Conservation (phyloP, 2,329 filamentous ascomycete genomes). For the Fusarium sacchari region DNA sequence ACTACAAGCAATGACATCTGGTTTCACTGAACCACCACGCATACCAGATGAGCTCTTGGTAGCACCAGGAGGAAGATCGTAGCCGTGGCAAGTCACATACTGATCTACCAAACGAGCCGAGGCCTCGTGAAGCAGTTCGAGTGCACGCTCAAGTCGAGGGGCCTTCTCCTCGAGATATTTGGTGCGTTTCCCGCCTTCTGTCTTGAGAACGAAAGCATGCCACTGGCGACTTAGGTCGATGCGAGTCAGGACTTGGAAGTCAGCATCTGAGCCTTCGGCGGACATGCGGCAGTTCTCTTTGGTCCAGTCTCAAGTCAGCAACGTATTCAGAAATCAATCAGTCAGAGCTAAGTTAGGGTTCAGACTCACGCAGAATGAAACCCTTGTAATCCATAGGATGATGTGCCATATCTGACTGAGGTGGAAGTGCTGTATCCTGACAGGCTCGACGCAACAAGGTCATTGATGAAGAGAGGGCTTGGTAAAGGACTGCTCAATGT, state of each 20-base stretch:
- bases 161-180: conserved; percentile 48
- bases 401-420: conserved; percentile 24
- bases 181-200: conserved; percentile 39
- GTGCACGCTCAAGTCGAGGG: conserved; percentile 44
- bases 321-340: background rate
- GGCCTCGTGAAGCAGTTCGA: conserved; percentile 51
- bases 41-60: conserved; percentile 12
- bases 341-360: background rate
- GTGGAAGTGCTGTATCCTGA: background rate
- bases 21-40: conserved; percentile 16
- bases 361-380: conserved; percentile 20
- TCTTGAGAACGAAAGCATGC: conserved; percentile 42
- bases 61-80: conserved; percentile 35
- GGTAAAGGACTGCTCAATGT: background rate
- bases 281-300: conserved; percentile 45
- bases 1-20: conserved; percentile 35
- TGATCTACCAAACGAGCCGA: conserved; percentile 52
- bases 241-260: conserved; percentile 40
- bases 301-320: background rate
- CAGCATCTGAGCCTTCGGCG: conserved; percentile 32
- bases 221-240: conserved; percentile 39
- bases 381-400: conserved; percentile 18
- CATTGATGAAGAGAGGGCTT: conserved; percentile 10
- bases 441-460: conserved; percentile 22
- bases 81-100: conserved; percentile 48